Base-by-base conservation (phyloP, 345 rosid species). In the Rhodamnia rubescens region DNA sequence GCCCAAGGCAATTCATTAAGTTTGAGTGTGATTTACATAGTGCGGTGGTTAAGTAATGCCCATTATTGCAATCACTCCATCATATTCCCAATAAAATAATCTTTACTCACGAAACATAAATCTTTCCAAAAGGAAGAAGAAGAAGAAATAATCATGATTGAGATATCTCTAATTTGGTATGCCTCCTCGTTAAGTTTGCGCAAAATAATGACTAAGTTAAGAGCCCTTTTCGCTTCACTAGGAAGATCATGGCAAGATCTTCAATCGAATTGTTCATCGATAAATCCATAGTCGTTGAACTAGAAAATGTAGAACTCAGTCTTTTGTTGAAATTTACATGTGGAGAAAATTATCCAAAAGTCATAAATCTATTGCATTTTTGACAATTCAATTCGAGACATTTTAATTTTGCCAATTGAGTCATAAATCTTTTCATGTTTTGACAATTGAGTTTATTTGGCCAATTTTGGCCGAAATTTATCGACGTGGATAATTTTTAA, bases 201-300 rank as follows among this genome's bases (percentile, higher is more conserved):
- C 78, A 4, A 69, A 69, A 32, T 32, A 42, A 69, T 69, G 78
- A 22, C 44, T 32, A 8, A 32, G 24, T 18, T 32, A 59, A 29
- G 36, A 27, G 21, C 11, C 42, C 1, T 29, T 61, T 27, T 15
- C 44, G 27, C 29, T 59, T 29, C 18, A 8, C 1, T 18, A 16
- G 44, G 44, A 32, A 1, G 0, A 32, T 64, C 0, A 1, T 1
- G 22, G 0, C 7, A 16, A 7, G 75, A 1, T 64, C 24, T 64
- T 16, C 3, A 8, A 10, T 32, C 0, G 21, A 16, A 64, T 16
- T 18, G 75, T 16, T 16, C 5, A 64, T 32, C 8, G 5, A 61
- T 6, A 15, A 36, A 61, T 61, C 1, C 0, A 2, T 64, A 32
- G 24, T 0, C 2, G 21, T 32, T 16, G 78, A 11, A 16, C 18